Evolutionary conservation across 148 eudicot species (phyloP).

Genomic region (Dianthus caryophyllus): DNA sequence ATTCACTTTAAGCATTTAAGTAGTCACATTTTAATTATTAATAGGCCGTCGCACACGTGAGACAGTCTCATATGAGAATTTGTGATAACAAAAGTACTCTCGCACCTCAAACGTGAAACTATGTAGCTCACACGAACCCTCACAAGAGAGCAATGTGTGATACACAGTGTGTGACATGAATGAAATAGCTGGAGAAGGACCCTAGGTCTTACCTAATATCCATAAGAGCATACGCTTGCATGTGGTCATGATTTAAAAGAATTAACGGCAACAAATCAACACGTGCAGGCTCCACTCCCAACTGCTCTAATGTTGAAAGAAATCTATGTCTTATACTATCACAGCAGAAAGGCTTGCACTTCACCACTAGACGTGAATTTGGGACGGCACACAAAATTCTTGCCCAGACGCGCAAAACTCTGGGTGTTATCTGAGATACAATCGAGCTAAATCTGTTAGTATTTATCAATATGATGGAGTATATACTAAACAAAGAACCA

Average conservation of each 20-base stretch:
- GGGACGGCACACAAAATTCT: constrained; percentile 88
- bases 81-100: no score
- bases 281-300: constrained; percentile 85
- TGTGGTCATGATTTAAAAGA: constrained; percentile 95
- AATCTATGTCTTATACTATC: constrained; percentile 83
- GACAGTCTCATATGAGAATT: no score
- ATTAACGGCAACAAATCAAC: constrained; percentile 93
- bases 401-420: constrained; percentile 96
- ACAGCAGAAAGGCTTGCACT: constrained; percentile 94
- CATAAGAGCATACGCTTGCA: constrained; percentile 98
- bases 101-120: no score
- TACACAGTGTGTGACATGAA: not conserved
- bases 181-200: not conserved
- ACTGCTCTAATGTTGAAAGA: constrained; percentile 78
- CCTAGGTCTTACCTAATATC: constrained; percentile 65
- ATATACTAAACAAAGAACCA: not conserved
- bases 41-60: no score
- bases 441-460: not conserved
- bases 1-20: no score
- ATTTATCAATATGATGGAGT: not conserved
- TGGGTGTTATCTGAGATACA: constrained; percentile 72
- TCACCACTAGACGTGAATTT: constrained; percentile 87
- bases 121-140: no score
- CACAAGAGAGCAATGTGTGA: no score
- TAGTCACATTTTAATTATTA: no score